These are phyloP conservation scores for Malbranchea zuffiana DNA, from an alignment of 2,329 filamentous ascomycete species.

Conservation along the genomic window DNA sequence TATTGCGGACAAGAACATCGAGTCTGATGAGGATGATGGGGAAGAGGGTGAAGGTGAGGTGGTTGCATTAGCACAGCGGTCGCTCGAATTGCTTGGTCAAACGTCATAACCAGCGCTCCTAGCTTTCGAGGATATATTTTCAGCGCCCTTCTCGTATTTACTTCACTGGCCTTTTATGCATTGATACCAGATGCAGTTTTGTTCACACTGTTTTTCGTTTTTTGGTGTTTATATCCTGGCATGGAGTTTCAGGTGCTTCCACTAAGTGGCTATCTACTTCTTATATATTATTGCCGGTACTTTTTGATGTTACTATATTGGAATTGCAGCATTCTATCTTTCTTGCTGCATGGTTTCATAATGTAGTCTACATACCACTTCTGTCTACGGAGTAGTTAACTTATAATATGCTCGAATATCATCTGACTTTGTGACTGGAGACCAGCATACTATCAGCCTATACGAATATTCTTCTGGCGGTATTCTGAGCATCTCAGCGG, in stretches of 20 bases:
- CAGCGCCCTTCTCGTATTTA: neutral
- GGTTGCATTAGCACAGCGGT: slow-evolving; percentile 78
- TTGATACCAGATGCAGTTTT: slow-evolving; percentile 8
- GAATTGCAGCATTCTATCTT: no score
- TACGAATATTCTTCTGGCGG: no score
- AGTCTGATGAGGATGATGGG: slow-evolving; percentile 73
- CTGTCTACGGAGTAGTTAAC: no score
- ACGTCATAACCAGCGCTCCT: slow-evolving; percentile 49
- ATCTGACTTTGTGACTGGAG: no score
- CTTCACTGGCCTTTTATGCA: neutral
- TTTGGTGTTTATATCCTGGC: slow-evolving; percentile 7
- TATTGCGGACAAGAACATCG: slow-evolving; percentile 80
- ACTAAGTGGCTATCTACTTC: neutral
- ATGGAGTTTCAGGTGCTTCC: slow-evolving; percentile 8
- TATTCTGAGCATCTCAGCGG: no score
- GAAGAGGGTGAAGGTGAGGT: slow-evolving; percentile 92
- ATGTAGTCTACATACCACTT: neutral
- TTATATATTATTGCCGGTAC: neutral
- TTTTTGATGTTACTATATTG: no score
- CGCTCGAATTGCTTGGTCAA: slow-evolving; percentile 73
- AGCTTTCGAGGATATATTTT: slow-evolving; percentile 5
- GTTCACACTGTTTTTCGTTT: neutral
- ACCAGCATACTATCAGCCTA: no score
- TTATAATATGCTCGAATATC: no score
- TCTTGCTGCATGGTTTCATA: neutral